Base-by-base conservation (phyloP, 179 eudicot genomes). In the Drosera spatulata region DNA sequence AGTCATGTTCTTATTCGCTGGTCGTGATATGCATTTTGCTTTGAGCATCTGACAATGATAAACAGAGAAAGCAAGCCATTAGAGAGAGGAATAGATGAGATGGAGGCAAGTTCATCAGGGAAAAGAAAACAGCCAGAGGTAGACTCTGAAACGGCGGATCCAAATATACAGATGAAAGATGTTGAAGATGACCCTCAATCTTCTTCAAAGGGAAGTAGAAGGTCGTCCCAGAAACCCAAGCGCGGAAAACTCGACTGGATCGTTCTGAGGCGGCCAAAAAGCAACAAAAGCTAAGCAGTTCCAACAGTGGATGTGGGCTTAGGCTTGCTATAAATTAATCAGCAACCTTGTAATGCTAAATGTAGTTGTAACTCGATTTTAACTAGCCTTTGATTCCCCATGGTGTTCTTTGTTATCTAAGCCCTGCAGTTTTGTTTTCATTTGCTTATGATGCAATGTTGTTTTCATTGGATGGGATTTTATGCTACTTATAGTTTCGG, bases 211-310 rank as follows among this genome's bases (percentile, higher is more conserved):
- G 77, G 67, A 48, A 67, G 67, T 65, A 68, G 51, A 41, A 71
- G 64, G 66, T 78, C 82, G 61, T 61, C 68, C 12, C 82, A 82
- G 75, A 77, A 75, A 56, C 54, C 69, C 41, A 85, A 85, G 78
- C 80, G 69, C 48, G 88, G 76, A 58, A 88, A 77, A 75, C 75
- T 88, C 14, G 86, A 91, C 67, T 91, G 79, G 78, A 88, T 67
- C 62, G 82, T 87, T 45, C 75, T 91, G 45, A 78, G 86, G 66
- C 85, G 82, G 60, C 79, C 86, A 3, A 85, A 87, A 59, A 73
- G 59, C 76, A 82, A 71, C 69, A 78, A 54, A 52, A 63, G 65
- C 50, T 78, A 67, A 72, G 33, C 33, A 22, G 33, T 22, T 0
- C 33, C 33, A 22, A 22, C 33, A 22, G 33, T 22, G 33, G 33